Evolutionary conservation across 352 stramenopile genomes (phyloP), one percentile per base, ranked within the genome.

Genomic region (Phytophthora cajani): DNA sequence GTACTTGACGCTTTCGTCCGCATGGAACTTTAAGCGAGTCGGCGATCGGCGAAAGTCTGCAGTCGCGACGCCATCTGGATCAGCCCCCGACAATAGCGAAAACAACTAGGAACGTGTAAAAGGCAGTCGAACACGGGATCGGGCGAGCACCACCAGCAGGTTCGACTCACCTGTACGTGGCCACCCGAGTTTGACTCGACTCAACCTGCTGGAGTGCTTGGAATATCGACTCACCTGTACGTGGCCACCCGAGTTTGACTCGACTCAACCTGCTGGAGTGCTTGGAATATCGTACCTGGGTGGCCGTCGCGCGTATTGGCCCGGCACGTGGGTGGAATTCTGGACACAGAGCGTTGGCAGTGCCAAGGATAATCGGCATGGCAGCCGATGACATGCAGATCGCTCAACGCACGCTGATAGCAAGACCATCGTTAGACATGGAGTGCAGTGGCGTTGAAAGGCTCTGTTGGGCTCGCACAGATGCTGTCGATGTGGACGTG

Each of bases 61-160:
- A 5, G 38, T 8, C 5, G n/a, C 19, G 51, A 19, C 17, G 42
- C 32, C 63, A 64, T n/a, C 32, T 71, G n/a, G 42, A n/a, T 44
- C 12, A 47, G 12, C 16, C 9, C n/a, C 7, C 12, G 19, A 17
- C 6, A 2, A 50, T 64, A 53, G 54, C 42, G 44, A 59, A 59
- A 7, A 17, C 58, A 54, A 46, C 33, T 59, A 16, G 5, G 4
- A 19, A 50, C 12, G n/a, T 33, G 64, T 71, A 71, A 62, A 71
- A 71, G 64, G 44, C 55, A 51, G 64, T 67, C 58, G 30, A 25
- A 36, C 38, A 56, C 23, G 56, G 36, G 64, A 71, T 71, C 36
- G 64, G 58, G 65, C 50, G 53, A 62, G 64, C 64, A 71, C 50
- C 25, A 51, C 25, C 64, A 71, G 25, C 57, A 71, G 64, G 49